These are phyloP conservation scores for Eleusine coracana DNA, from an alignment of 176 grass and related monocot species.

Conservation along the genomic window DNA sequence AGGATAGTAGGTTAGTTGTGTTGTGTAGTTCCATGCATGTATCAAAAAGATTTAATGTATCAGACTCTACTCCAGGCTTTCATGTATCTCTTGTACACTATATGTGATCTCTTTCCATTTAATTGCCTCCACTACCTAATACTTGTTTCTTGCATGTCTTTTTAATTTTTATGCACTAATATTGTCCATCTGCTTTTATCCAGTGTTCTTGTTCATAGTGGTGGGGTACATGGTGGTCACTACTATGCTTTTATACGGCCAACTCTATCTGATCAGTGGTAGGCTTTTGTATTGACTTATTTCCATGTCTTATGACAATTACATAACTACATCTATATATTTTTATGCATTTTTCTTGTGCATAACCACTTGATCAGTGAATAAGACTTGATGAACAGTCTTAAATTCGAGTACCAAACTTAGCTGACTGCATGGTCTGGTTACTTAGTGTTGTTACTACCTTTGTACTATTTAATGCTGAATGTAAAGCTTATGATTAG, in stretches of 20 bases:
- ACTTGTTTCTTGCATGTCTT: slow-evolving; percentile 12
- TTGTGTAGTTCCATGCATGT: neutral
- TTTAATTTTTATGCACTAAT: slow-evolving; percentile 37
- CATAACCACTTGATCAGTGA: slow-evolving; percentile 26
- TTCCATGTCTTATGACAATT: slow-evolving; percentile 1
- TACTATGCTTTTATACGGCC: slow-evolving; percentile 95
- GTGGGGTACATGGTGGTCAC: slow-evolving; percentile 91
- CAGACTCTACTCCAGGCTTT: neutral
- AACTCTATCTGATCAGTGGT: slow-evolving; percentile 82
- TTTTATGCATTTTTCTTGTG: neutral
- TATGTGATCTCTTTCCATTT: neutral
- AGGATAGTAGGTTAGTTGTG: neutral
- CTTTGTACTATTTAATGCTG: neutral
- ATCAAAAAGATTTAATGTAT: neutral
- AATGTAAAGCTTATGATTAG: neutral
- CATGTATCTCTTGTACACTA: neutral
- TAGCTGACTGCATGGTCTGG: neutral
- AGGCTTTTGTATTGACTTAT: slow-evolving; percentile 41
- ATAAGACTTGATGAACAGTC: neutral
- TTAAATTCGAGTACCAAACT: slow-evolving; percentile 21
- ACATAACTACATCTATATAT: slow-evolving; percentile 22
- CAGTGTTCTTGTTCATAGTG: slow-evolving; percentile 97
- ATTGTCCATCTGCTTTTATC: slow-evolving; percentile 35
- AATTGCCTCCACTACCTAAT: neutral
- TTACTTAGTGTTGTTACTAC: slow-evolving; percentile 5